phyloP scores from a whole-genome alignment of 1,284 basidiomycete genomes.

The Singerocomus inundabilis region DNA sequence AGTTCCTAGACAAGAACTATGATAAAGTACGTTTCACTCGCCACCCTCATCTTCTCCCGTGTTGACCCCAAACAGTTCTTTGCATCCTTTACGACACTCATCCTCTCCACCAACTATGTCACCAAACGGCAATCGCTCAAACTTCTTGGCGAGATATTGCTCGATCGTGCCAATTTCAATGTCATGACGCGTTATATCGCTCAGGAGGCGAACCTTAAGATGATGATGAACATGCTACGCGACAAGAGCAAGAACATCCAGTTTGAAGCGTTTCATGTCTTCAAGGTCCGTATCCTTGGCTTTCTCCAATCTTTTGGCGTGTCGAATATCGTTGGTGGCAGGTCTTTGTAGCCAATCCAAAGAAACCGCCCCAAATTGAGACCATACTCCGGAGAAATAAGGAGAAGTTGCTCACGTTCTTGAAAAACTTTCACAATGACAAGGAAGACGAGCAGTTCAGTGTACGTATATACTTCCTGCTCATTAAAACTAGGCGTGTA shows the following conservation, averaged over 20 bases:
- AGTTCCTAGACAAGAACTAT: constrained; percentile 95
- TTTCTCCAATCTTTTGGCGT: not conserved
- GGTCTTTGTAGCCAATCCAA: constrained; percentile 99
- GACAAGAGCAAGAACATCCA: constrained; percentile 99
- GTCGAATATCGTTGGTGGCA: constrained; percentile 30
- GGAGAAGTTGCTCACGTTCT: constrained; percentile 87
- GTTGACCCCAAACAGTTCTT: constrained; percentile 72
- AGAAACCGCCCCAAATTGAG: constrained; percentile 96
- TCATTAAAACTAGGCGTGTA: not conserved
- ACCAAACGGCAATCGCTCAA: constrained; percentile 99
- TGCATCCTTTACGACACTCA: constrained; percentile 88
- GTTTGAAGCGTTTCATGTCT: constrained; percentile 99
- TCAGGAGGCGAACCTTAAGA: constrained; percentile 91
- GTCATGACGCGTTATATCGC: constrained; percentile 99
- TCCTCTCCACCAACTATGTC: constrained; percentile 94
- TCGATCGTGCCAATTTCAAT: constrained; percentile 96
- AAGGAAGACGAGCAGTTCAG: constrained; percentile 99
- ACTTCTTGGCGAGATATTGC: constrained; percentile 94
- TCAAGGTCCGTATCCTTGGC: constrained; percentile 69
- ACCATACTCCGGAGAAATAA: constrained; percentile 89
- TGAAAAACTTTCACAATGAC: constrained; percentile 96
- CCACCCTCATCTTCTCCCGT: not conserved
- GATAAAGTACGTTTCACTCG: constrained; percentile 69
- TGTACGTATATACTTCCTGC: constrained; percentile 40
- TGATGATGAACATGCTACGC: constrained; percentile 99